These are phyloP conservation scores for Pseudonectria buxi DNA, from an alignment of 2,329 filamentous ascomycete genomes.

Conservation along the genomic window DNA sequence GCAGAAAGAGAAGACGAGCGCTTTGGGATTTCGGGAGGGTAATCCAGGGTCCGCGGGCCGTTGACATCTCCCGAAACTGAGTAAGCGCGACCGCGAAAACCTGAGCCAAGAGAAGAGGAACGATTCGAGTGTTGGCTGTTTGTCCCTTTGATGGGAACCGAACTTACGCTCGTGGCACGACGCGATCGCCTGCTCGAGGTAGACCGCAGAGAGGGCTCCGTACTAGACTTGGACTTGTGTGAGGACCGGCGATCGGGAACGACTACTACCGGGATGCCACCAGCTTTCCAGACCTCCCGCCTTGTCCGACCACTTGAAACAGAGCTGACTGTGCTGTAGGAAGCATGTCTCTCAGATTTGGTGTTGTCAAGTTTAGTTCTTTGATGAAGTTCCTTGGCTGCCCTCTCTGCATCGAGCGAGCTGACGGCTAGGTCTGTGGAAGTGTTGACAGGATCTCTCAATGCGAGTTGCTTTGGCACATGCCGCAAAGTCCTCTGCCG, in stretches of 20 bases:
- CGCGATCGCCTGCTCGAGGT: constrained; percentile 53
- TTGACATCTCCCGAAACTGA: constrained; percentile 46
- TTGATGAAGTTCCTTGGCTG: constrained; percentile 21
- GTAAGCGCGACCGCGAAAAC: constrained; percentile 34
- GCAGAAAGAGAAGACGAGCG: constrained; percentile 57
- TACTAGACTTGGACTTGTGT: constrained; percentile 41
- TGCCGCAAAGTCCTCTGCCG: constrained; percentile 53
- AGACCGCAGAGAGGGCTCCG: constrained; percentile 51
- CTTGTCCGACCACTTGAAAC: constrained; percentile 48
- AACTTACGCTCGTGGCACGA: constrained; percentile 45
- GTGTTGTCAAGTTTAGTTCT: constrained; percentile 21
- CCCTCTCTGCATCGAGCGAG: constrained; percentile 9
- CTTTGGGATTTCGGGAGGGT: constrained; percentile 48
- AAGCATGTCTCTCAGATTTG: constrained; percentile 43
- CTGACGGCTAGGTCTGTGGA: constrained; percentile 8
- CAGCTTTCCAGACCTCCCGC: constrained; percentile 52
- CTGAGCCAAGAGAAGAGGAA: constrained; percentile 36
- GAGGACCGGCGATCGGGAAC: constrained; percentile 54
- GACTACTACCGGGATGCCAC: constrained; percentile 56
- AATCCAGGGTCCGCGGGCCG: constrained; percentile 50
- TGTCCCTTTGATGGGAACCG: constrained; percentile 37
- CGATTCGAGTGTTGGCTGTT: constrained; percentile 34
- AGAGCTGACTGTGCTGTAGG: constrained; percentile 42
- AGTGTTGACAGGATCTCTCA: constrained; percentile 38
- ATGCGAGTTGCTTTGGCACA: constrained; percentile 46